Evolutionary conservation across 1,284 basidiomycete genomes (phyloP).

Genomic region (Ceratobasidium sp.): DNA sequence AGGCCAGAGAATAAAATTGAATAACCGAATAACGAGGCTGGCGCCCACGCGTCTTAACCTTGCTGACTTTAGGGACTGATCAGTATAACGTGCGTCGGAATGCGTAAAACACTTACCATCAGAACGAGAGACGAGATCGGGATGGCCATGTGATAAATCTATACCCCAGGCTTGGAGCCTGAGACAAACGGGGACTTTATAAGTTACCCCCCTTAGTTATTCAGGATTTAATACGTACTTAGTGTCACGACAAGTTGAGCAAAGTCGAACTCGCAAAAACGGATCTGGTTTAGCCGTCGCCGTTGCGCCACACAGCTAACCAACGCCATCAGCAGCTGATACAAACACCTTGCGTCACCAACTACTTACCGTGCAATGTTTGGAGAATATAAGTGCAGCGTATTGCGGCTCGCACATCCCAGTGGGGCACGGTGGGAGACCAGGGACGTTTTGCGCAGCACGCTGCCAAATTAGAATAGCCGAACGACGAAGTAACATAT

Average conservation of each 20-base stretch:
- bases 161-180: too few species aligned
- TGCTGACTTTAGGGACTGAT: too few species aligned
- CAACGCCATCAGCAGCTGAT: not conserved
- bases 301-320: conserved; percentile 6
- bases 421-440: conserved; percentile 11
- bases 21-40: too few species aligned
- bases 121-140: too few species aligned
- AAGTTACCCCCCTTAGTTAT: too few species aligned
- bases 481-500: not conserved
- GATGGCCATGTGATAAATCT: too few species aligned
- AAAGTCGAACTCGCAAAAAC: conserved; percentile 2
- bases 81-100: too few species aligned
- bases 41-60: too few species aligned
- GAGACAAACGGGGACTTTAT: not conserved
- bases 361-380: conserved; percentile 20
- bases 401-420: conserved; percentile 29
- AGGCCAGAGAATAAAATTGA: not conserved
- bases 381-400: conserved; percentile 27
- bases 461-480: not conserved
- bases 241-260: conserved; percentile 3
- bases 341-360: not conserved
- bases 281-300: conserved; percentile 11
- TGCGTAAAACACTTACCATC: too few species aligned
- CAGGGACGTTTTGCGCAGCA: conserved; percentile 5
- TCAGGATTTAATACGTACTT: not conserved